Evolutionary conservation across 192 early-diverging fungal species (phyloP), one percentile per base, ranked within the genome.

Genomic region (Coemansia asiatica): DNA sequence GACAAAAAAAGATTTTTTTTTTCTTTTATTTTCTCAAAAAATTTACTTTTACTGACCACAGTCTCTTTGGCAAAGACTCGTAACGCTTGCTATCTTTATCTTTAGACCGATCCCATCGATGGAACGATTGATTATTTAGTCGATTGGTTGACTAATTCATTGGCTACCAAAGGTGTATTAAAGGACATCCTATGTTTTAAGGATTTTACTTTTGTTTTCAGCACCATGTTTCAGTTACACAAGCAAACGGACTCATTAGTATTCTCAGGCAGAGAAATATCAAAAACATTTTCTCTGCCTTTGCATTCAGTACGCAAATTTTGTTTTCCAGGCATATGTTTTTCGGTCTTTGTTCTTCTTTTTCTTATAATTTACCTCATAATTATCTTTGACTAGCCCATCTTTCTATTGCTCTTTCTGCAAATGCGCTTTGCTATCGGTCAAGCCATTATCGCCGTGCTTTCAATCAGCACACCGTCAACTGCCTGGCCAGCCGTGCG

Each of bases 401-500:
- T 40, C 38, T 40, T 40, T 40, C 38, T 40, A 9, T 15, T 15
- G 15, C 15, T 15, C 38, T 40, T 40, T 15, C 38, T 40, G 6
- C 38, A 6, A 40, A 50, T 56, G 54, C 54, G 13, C 4, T 38
- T 31, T 58, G 33, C 56, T 27, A 16, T 38, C 22, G 23, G 5
- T 26, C 19, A 4, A 15, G 26, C 23, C 58, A 40, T 35, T 7
- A 35, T 68, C 19, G 29, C 18, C 31, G 1, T 31, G 9, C 18
- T 23, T 18, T 29, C 16, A 21, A 40, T 27, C 40, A 21, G 26
- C 44, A 55, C 35, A 36, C 35, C 10, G 35, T 7, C 35, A 36
- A 4, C 10, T 7, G 35, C 56, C 26, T 67, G 65, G 65, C 65
- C 65, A 1, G 35, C 28, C 27, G 31, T 56, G 4, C 38, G 23